Evolutionary conservation across 2,329 filamentous ascomycete genomes (phyloP), one percentile per base, ranked within the genome.

Genomic region (Podosphaera fusca): DNA sequence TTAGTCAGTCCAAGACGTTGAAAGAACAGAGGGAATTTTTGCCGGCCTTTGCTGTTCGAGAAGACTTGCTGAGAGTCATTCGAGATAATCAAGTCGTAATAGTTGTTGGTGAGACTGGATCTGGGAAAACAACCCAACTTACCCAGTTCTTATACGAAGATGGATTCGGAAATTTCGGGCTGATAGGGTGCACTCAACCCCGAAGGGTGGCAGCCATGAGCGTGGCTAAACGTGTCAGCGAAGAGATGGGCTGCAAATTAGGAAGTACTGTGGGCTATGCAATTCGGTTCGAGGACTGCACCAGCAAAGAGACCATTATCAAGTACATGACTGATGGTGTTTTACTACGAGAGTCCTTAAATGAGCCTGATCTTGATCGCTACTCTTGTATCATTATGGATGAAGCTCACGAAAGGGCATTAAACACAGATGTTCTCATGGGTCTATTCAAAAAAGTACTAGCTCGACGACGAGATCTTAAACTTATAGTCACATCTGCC

Each of bases 241-340:
- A 98, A 71, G 92, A 98, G 71, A 98, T 98, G 94, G 86, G 95
- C 63, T 88, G 94, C 50, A 83, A 83, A 58, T 74, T 98, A 8
- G 92, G 92, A 54, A 82, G 84, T 58, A 78, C 83, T 0, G 94
- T 98, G 42, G 92, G 92, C 35, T 98, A 98, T 69, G 88, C 92
- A 0, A 98, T 98, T 67, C 88, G 92, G 56, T 98, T 98, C 65
- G 92, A 98, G 67, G 94, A 98, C 68, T 95, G 89, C 69, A 98
- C 92, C 1, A 95, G 87, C 73, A 87, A 88, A 63, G 85, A 96
- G 58, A 98, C 92, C 0, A 76, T 83, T 59, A 96, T 98, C 72
- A 98, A 98, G 70, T 98, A 98, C 69, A 95, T 98, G 89, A 98
- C 92, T 0, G 94, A 98, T 66, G 92, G 92, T 73, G 87, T 98